Conservation (phyloP, 805 yeast species). For the Torulaspora gathmanii region DNA sequence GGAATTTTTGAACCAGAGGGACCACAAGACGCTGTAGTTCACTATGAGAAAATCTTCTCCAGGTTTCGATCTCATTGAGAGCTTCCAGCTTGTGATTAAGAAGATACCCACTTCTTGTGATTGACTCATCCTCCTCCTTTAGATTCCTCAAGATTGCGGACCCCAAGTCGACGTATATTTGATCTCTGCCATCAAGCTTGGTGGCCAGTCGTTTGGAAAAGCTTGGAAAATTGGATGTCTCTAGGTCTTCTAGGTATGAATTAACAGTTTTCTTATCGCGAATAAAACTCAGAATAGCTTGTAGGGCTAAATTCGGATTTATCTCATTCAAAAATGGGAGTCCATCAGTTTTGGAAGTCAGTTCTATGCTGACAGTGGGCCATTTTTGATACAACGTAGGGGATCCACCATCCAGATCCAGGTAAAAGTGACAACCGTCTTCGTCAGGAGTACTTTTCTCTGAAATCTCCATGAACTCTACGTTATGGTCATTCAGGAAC, state of each 20-base stretch:
- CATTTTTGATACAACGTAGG: constrained; percentile 1
- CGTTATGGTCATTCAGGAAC: constrained; percentile 15
- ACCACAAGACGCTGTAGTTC: constrained; percentile 31
- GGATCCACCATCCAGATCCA: constrained; percentile 12
- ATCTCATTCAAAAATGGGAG: constrained; percentile 21
- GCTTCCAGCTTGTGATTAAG: constrained; percentile 14
- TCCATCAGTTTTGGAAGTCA: not conserved
- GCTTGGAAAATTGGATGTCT: constrained; percentile 22
- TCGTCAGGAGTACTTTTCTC: not conserved
- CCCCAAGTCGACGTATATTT: constrained; percentile 14
- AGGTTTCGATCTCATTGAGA: constrained; percentile 23
- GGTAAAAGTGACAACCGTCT: constrained; percentile 34
- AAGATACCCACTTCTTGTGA: constrained; percentile 20
- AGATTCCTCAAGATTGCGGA: constrained; percentile 14
- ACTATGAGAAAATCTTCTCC: constrained; percentile 32
- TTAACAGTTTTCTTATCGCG: constrained; percentile 32
- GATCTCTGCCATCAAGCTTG: constrained; percentile 17
- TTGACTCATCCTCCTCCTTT: constrained; percentile 15
- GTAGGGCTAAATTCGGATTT: constrained; percentile 23
- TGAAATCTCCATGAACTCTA: constrained; percentile 31
- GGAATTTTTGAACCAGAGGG: constrained; percentile 27
- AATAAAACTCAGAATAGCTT: constrained; percentile 22
- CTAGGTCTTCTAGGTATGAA: constrained; percentile 24
- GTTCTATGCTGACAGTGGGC: constrained; percentile 10
- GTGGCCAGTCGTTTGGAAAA: constrained; percentile 14